These are phyloP conservation scores for Pseudogymnoascus sp. DNA, from an alignment of 2,329 filamentous ascomycete species.

Conservation along the genomic window DNA sequence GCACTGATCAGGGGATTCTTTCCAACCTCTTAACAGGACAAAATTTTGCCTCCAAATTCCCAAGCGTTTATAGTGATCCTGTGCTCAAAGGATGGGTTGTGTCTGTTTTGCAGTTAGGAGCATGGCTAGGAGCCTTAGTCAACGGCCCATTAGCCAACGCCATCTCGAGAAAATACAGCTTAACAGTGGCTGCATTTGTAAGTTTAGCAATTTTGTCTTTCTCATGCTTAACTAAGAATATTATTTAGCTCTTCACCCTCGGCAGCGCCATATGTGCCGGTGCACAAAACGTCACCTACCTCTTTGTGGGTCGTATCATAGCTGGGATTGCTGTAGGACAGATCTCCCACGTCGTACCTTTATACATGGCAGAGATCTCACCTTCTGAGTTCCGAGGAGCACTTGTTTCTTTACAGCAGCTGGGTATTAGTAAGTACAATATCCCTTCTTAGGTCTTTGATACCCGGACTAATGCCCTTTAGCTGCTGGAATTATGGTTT, in stretches of 20 bases:
- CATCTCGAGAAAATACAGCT: slow-evolving; percentile 36
- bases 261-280: slow-evolving; percentile 43
- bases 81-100: slow-evolving; percentile 36
- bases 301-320: slow-evolving; percentile 63
- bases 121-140: slow-evolving; percentile 63
- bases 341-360: slow-evolving; percentile 57
- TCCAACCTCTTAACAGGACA: slow-evolving; percentile 39
- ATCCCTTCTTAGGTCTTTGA: neutral
- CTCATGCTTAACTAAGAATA: slow-evolving; percentile 22
- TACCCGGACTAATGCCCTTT: slow-evolving; percentile 35
- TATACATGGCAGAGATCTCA: slow-evolving; percentile 35
- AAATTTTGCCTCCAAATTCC: slow-evolving; percentile 35
- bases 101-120: slow-evolving; percentile 65
- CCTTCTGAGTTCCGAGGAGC: slow-evolving; percentile 57
- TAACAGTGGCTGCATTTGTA: slow-evolving; percentile 11
- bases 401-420: slow-evolving; percentile 56
- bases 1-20: slow-evolving; percentile 41
- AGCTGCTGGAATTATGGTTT: slow-evolving; percentile 45
- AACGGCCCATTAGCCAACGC: slow-evolving; percentile 55
- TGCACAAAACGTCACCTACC: slow-evolving; percentile 46
- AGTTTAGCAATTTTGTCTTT: slow-evolving; percentile 6
- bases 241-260: slow-evolving; percentile 19
- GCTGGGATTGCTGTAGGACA: slow-evolving; percentile 63
- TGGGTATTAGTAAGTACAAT: slow-evolving; percentile 26
- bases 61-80: slow-evolving; percentile 36